Evolutionary conservation across 495 filamentous ascomycete species (phyloP).

Genomic region (Lentithecium fluviatile): DNA sequence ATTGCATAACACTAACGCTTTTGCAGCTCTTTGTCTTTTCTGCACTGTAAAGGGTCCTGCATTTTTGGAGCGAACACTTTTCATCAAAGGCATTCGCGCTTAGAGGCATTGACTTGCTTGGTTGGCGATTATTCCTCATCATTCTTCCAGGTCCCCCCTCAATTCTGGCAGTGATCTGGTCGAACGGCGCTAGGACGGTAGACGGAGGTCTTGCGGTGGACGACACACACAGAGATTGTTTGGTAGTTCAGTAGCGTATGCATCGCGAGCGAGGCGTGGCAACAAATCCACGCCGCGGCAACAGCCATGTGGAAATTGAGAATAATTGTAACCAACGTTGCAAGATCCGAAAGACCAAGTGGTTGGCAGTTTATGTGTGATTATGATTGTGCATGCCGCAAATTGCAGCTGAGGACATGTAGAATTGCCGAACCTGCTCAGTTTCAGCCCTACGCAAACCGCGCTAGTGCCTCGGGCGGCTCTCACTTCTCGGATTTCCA

Average conservation of each 20-base stretch:
- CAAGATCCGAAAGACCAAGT: no score
- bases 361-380: no score
- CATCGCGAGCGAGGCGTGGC: constrained; percentile 7
- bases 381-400: no score
- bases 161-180: constrained; percentile 17
- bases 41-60: constrained; percentile 64
- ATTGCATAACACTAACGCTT: constrained; percentile 11
- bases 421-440: background rate
- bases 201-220: constrained; percentile 21
- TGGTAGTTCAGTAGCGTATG: constrained; percentile 15
- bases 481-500: constrained; percentile 6
- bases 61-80: constrained; percentile 18
- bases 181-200: constrained; percentile 27
- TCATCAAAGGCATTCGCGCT: constrained; percentile 28
- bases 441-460: constrained; percentile 8
- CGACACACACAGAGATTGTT: constrained; percentile 25
- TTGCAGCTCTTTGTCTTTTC: constrained; percentile 96
- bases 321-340: no score
- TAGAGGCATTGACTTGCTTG: constrained; percentile 22
- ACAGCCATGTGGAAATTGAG: no score
- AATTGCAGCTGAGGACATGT: no score
- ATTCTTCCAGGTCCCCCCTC: constrained; percentile 3
- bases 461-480: background rate
- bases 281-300: no score
- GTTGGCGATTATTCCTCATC: constrained; percentile 16